Evolutionary conservation across 805 yeast species (phyloP).

Genomic region (Tetrapisispora namnaoensis): DNA sequence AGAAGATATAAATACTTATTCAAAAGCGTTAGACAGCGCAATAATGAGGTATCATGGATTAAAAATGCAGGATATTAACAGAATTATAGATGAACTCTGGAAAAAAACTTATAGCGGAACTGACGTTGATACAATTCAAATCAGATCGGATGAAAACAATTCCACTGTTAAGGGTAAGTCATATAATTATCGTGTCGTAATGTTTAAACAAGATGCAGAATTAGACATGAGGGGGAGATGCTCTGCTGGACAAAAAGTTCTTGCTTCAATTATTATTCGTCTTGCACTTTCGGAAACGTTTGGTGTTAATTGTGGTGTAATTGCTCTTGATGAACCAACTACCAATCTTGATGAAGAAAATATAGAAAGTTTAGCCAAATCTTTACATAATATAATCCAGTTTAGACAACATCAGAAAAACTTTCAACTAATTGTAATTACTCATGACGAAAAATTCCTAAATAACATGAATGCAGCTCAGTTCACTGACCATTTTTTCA

Average conservation of each 20-base stretch:
- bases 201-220: conserved; percentile 87
- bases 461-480: conserved; percentile 74
- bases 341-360: conserved; percentile 89
- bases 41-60: conserved; percentile 85
- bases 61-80: conserved; percentile 88
- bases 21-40: conserved; percentile 82
- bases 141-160: conserved; percentile 61
- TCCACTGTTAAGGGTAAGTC: conserved; percentile 42
- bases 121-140: conserved; percentile 84
- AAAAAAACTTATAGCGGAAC: conserved; percentile 88
- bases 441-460: conserved; percentile 91
- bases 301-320: conserved; percentile 90
- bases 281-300: conserved; percentile 91
- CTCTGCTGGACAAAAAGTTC: conserved; percentile 94
- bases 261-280: conserved; percentile 85
- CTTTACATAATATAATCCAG: conserved; percentile 66
- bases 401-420: conserved; percentile 69
- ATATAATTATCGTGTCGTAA: conserved; percentile 87
- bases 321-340: conserved; percentile 96
- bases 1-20: conserved; percentile 71
- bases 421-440: conserved; percentile 89
- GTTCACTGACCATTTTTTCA: conserved; percentile 80
- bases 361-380: conserved; percentile 75
- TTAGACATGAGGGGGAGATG: conserved; percentile 97
- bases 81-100: conserved; percentile 87